Percentiles rank a stretch among this genome's conserved stretches.
These are phyloP conservation scores for Paramecium caudatum DNA, from an alignment of 73 alveolate species.

Conservation along the genomic window DNA sequence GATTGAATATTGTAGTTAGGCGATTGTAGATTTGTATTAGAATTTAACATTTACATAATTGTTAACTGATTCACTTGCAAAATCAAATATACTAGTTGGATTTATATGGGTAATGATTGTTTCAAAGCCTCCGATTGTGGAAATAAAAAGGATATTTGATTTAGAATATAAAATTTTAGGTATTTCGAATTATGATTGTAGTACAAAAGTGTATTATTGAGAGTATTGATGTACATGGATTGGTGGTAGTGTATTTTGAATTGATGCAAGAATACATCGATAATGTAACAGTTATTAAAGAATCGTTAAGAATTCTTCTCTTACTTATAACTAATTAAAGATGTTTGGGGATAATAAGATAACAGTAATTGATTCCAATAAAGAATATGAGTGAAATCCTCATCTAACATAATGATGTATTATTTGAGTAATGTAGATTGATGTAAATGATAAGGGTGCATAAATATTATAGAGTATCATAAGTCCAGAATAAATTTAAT, in stretches of 20 bases:
- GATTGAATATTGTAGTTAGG: background rate
- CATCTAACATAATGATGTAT: conserved; percentile 8
- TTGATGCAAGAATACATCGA: conserved; percentile 39
- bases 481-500: background rate
- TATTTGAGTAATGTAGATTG: background rate
- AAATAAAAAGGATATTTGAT: conserved; percentile 21
- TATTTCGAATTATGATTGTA: background rate
- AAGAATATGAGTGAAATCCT: conserved; percentile 27
- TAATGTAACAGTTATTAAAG: background rate
- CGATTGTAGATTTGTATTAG: background rate
- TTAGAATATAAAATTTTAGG: conserved; percentile 16
- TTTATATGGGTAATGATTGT: background rate
- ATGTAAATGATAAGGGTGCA: conserved; percentile 44
- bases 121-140: background rate
- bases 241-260: background rate
- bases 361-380: background rate
- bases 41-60: conserved; percentile 11
- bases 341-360: background rate
- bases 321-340: conserved; percentile 7
- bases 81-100: conserved; percentile 10
- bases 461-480: background rate
- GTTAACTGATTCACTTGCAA: conserved; percentile 26
- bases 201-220: background rate
- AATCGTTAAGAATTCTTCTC: conserved; percentile 14
- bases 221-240: background rate